Evolutionary conservation across 768 basidiomycete species (phyloP).

Genomic region (Thelephora ganbajun): DNA sequence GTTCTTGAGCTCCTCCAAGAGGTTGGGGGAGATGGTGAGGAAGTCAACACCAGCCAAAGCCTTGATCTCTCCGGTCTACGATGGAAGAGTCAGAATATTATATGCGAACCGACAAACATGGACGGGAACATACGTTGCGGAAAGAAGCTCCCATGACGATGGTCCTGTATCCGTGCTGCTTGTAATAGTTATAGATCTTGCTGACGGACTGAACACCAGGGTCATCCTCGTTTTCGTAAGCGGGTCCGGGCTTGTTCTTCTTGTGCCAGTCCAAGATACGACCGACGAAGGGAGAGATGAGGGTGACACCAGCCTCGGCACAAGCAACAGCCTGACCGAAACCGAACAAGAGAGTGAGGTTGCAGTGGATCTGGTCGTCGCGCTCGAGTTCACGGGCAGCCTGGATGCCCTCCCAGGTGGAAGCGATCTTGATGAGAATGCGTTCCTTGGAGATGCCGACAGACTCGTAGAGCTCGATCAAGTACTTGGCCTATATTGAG

Average conservation of each 20-base stretch:
- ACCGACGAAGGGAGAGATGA: conserved; percentile 99
- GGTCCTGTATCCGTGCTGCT: conserved; percentile 95
- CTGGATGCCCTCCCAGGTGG: conserved; percentile 99
- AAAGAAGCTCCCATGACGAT: conserved; percentile 99
- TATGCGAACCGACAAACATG: background rate
- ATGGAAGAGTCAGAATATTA: conserved; percentile 4
- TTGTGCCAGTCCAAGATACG: conserved; percentile 99
- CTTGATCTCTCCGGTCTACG: conserved; percentile 80
- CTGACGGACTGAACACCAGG: conserved; percentile 93
- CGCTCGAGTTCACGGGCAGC: conserved; percentile 92
- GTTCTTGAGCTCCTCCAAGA: conserved; percentile 88
- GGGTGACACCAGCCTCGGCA: conserved; percentile 94
- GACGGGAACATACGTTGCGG: conserved; percentile 65
- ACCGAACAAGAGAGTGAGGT: conserved; percentile 97
- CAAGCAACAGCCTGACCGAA: conserved; percentile 98
- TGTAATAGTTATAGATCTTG: conserved; percentile 99
- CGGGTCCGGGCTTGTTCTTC: conserved; percentile 67
- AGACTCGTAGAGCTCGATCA: conserved; percentile 92
- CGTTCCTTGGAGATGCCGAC: conserved; percentile 89
- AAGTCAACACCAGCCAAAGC: conserved; percentile 94
- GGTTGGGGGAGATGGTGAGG: conserved; percentile 83
- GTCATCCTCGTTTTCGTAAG: conserved; percentile 83
- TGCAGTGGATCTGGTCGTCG: conserved; percentile 93
- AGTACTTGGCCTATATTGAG: conserved; percentile 47
- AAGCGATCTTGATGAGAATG: conserved; percentile 97